Evolutionary conservation across 345 rosid species (phyloP).

Genomic region (Jatropha curcas): DNA sequence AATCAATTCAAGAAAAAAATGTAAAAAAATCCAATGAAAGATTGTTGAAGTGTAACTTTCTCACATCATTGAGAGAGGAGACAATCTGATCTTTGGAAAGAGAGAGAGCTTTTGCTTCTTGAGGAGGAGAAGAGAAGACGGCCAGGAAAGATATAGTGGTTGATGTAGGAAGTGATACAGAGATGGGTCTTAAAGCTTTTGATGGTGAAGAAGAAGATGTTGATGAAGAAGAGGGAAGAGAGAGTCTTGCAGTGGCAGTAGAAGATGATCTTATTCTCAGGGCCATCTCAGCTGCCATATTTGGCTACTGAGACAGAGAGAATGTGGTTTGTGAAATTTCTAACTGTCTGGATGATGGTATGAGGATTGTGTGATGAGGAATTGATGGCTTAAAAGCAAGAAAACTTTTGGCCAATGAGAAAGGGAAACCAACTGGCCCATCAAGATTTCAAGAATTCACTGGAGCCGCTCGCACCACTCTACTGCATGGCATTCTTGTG

Average conservation of each 20-base stretch:
- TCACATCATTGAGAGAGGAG: constrained; percentile 77
- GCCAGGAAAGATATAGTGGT: constrained; percentile 62
- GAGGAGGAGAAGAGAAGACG: constrained; percentile 48
- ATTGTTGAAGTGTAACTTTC: background rate
- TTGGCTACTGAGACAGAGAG: background rate
- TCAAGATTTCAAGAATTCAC: background rate
- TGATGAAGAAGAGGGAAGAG: constrained; percentile 28
- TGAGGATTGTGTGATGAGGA: constrained; percentile 13
- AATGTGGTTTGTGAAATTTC: no score
- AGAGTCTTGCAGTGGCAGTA: constrained; percentile 44
- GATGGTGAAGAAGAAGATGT: constrained; percentile 31
- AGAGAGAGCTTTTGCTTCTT: constrained; percentile 66
- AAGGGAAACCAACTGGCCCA: background rate
- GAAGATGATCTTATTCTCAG: constrained; percentile 31
- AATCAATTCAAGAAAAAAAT: no score
- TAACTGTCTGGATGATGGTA: background rate
- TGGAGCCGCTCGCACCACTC: background rate
- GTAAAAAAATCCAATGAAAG: no score
- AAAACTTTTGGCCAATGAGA: background rate
- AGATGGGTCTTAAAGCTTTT: constrained; percentile 38
- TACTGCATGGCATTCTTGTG: no score
- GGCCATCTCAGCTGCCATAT: constrained; percentile 48
- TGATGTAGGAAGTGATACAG: constrained; percentile 60
- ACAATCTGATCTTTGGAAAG: constrained; percentile 82
- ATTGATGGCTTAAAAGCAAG: background rate